Evolutionary conservation across 306 rosid genomes (phyloP), one percentile per base, ranked within the genome.

Genomic region (Inga leiocalycina): DNA sequence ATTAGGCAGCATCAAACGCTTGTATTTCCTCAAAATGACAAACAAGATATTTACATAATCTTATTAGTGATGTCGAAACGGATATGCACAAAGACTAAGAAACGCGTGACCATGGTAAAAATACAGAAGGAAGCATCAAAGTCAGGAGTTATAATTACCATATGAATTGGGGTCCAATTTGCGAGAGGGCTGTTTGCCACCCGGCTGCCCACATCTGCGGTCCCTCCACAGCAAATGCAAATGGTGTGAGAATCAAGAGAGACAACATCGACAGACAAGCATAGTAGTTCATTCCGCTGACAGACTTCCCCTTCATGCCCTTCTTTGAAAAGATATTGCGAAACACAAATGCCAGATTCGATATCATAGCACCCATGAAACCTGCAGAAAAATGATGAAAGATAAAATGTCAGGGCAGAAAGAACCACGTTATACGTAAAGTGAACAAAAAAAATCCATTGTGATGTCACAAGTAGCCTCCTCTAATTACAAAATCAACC

Each of bases 301-400:
- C 95, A 22, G 95, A 85, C 75, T 89, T 95, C 79, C 97, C 98
- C 81, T 92, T 95, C 98, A 95, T 95, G 69, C 98, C 98, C 87
- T 8, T 93, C 79, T 95, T 95, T 13, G 97, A 95, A 76, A 93
- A 95, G 73, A 95, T 95, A 80, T 95, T 95, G 95, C 76, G 91
- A 83, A 93, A 93, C 48, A 93, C 97, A 51, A 95, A 95, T 45
- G 97, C 98, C 87, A 95, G 81, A 85, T 95, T 95, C 24, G 98
- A 95, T 88, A 95, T 95, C 98, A 95, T 95, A 34, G 98, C 97
- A n/a, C 97, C 98, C 98, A 95, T 91, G 78, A 95, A 95, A 87
- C 98, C 98, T 95, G 94, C 81, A 82, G 71, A 59, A 79, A 57
- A 65, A 20, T 75, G 15, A 16, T 43, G 73, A 76, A 45, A 59